Percentiles rank a stretch among this genome's conserved stretches.
These are phyloP conservation scores for Plantago major DNA, from an alignment of 257 asterid species.

Conservation along the genomic window DNA sequence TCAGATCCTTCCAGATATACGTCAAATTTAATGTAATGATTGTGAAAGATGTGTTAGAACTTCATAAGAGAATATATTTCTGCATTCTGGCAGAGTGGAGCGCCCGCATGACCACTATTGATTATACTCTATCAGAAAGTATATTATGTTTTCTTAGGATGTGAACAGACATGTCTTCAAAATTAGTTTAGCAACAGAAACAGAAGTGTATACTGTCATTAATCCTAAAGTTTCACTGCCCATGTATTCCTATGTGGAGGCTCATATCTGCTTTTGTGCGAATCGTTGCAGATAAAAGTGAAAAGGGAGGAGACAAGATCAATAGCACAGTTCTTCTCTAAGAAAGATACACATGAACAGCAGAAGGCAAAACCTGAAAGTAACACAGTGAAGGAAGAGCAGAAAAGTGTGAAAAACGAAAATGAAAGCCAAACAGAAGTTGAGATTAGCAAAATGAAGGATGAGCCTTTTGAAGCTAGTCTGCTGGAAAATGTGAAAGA, in stretches of 20 bases:
- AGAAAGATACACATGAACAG: constrained; percentile 33
- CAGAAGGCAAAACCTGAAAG: constrained; percentile 29
- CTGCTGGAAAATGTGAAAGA: constrained; percentile 15
- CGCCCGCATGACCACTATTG: too few species aligned
- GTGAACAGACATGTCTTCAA: too few species aligned
- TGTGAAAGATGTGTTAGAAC: too few species aligned
- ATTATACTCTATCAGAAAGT: too few species aligned
- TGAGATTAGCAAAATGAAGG: constrained; percentile 17
- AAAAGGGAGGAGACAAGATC: constrained; percentile 58
- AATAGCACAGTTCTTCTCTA: constrained; percentile 71
- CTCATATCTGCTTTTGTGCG: constrained; percentile 6
- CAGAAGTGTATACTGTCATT: neutral
- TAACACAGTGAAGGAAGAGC: constrained; percentile 31
- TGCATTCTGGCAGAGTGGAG: too few species aligned
- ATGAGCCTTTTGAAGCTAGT: constrained; percentile 19
- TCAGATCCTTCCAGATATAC: neutral
- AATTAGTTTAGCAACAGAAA: neutral
- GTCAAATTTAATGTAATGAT: neutral
- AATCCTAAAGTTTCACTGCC: neutral
- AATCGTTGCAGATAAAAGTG: constrained; percentile 41
- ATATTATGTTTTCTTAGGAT: too few species aligned
- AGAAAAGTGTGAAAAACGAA: constrained; percentile 33
- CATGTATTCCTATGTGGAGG: neutral
- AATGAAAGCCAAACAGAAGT: constrained; percentile 20
- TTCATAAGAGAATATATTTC: too few species aligned